A percentile compares a stretch with the other conserved stretches of the same genome.
These are phyloP conservation scores for Taiozyma sp. DNA, from an alignment of 1,139 yeast genomes.

Conservation along the genomic window DNA sequence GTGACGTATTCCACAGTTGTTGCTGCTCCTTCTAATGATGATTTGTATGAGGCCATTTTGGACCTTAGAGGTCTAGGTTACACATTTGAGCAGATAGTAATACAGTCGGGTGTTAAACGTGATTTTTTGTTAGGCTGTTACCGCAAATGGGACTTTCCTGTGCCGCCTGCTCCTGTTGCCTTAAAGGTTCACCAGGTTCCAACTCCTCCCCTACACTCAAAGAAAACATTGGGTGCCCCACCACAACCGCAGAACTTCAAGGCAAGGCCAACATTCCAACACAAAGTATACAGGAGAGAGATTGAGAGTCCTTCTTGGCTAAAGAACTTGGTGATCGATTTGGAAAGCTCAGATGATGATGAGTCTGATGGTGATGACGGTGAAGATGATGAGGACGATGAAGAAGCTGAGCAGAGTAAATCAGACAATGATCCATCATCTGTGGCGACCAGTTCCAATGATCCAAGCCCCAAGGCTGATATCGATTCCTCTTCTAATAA, in stretches of 20 bases:
- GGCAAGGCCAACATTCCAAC: slow-evolving; percentile 7
- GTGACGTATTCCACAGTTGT: background rate
- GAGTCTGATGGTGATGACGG: slow-evolving; percentile 17
- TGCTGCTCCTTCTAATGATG: background rate
- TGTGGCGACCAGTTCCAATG: background rate
- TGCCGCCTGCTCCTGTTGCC: slow-evolving; percentile 5
- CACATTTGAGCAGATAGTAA: slow-evolving; percentile 16
- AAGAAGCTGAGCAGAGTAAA: background rate
- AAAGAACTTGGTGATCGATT: slow-evolving; percentile 18
- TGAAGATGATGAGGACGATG: slow-evolving; percentile 6
- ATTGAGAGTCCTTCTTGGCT: slow-evolving; percentile 21
- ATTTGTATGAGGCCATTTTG: slow-evolving; percentile 14
- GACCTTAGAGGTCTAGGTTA: slow-evolving; percentile 22
- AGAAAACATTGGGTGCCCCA: background rate
- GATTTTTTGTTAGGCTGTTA: slow-evolving; percentile 15
- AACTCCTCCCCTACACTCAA: background rate
- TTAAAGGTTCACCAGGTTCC: background rate
- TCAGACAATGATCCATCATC: background rate
- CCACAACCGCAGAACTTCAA: background rate
- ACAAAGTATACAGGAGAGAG: slow-evolving; percentile 12
- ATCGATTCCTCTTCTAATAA: background rate
- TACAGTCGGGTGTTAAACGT: slow-evolving; percentile 13
- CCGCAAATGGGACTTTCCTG: slow-evolving; percentile 16
- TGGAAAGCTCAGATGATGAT: slow-evolving; percentile 20
- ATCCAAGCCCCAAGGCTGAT: background rate